Evolutionary conservation across 1,139 yeast genomes (phyloP).

Genomic region (Saccharomyces hybrid): DNA sequence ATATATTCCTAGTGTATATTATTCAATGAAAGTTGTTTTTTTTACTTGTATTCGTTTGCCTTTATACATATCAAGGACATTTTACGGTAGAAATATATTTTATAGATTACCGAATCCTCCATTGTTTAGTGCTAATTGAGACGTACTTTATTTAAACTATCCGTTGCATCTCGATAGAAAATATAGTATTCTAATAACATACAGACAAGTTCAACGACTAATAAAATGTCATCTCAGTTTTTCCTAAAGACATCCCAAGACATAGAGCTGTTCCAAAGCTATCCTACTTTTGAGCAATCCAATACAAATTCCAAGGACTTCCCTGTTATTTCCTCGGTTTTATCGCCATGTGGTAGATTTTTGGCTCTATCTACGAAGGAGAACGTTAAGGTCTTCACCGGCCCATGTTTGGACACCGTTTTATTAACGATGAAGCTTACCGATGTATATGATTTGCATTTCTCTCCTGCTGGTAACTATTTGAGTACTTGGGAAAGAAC

Average conservation of each 20-base stretch:
- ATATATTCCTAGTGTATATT: neutral
- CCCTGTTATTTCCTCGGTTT: slow-evolving; percentile 43
- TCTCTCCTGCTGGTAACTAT: slow-evolving; percentile 83
- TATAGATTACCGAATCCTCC: neutral
- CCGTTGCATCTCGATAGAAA: neutral
- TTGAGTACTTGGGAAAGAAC: slow-evolving; percentile 92
- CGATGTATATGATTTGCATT: slow-evolving; percentile 73
- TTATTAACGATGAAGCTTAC: slow-evolving; percentile 42
- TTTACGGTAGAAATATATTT: neutral
- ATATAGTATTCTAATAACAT: neutral
- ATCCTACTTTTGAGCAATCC: slow-evolving; percentile 34
- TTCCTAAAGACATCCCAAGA: slow-evolving; percentile 30
- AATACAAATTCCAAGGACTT: slow-evolving; percentile 34
- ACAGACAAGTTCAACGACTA: neutral
- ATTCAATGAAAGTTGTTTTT: neutral
- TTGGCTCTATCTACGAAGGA: slow-evolving; percentile 53
- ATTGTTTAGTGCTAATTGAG: neutral
- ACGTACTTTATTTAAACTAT: neutral
- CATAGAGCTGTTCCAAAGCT: slow-evolving; percentile 33
- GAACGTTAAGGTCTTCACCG: slow-evolving; percentile 50
- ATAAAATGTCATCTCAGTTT: slow-evolving; percentile 30
- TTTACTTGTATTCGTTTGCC: neutral
- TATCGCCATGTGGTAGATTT: slow-evolving; percentile 41
- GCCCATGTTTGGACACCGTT: slow-evolving; percentile 42
- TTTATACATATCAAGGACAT: neutral